Base-by-base conservation (phyloP, 345 rosid species). In the Eucalyptus fibrosa region DNA sequence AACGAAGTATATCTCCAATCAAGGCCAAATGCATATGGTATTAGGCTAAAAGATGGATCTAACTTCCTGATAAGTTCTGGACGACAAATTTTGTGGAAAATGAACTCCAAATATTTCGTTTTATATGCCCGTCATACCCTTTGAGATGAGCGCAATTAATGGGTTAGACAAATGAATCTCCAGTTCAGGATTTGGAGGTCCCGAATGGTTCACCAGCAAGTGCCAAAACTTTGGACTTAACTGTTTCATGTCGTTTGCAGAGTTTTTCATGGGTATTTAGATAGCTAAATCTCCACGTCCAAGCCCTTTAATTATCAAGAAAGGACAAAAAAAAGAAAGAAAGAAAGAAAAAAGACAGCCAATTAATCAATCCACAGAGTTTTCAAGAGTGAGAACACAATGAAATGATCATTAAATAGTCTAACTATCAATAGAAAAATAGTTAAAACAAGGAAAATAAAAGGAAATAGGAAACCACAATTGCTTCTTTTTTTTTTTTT, bases 131-230 rank as follows among this genome's bases (percentile, higher is more conserved):
- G 7, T 17, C 26, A 34, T 37, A 18, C 24, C 81, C 44, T 34
- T 8, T 34, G 7, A 21, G 21, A 15, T n/a, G 2, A n/a, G 37
- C 8, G 37, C 37, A 2, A 0, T 65, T n/a, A 17, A 17, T 7
- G 28, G 42, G 44, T 40, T 4, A 69, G 37, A 32, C 42, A 8
- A 32, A 23, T 72, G 34, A 34, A 77, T 77, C 45, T 77, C 0
- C 0, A 19, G 24, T 23, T 77, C 0, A 19, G 26, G 26, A 21
- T 0, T 0, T 77, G 13, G 14, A 37, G 26, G 83, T 77, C 83
- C 56, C 56, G 9, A 51, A 51, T 51, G 23, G 56, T 51, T 51
- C 45, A 77, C 26, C 2, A 1, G 47, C 28, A 11, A 2, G 83
- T 37, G 5, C 8, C 16, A 11, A 40, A 77, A 42, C 8, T 77